Evolutionary conservation across 805 yeast species (phyloP).

Genomic region (Myxozyma sirexii): DNA sequence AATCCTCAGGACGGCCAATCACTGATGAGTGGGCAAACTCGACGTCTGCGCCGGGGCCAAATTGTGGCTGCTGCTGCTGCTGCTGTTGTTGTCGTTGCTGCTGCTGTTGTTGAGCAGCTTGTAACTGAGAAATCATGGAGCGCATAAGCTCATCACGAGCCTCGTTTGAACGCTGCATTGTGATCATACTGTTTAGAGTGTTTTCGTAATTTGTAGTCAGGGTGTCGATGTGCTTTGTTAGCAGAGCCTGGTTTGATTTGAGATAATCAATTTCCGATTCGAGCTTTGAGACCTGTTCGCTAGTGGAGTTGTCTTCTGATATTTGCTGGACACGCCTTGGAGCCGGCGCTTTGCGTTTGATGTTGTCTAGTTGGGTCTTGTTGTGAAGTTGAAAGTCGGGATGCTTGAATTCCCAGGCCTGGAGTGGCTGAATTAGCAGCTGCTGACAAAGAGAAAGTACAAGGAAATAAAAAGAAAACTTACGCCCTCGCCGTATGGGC

Average conservation of each 20-base stretch:
- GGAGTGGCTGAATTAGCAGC: too few species aligned
- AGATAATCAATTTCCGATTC: conserved; percentile 34
- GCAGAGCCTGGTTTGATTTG: conserved; percentile 19
- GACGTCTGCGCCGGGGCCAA: conserved; percentile 22
- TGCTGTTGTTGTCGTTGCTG: conserved; percentile 1
- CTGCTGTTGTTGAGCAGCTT: conserved; percentile 10
- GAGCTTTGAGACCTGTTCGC: conserved; percentile 29
- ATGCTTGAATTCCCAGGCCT: conserved; percentile 94
- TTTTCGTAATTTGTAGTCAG: conserved; percentile 27
- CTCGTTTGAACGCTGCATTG: conserved; percentile 36
- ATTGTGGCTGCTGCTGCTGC: neutral
- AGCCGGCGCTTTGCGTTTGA: conserved; percentile 51
- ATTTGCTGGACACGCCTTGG: conserved; percentile 24
- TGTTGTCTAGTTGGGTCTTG: conserved; percentile 77
- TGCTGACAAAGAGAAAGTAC: neutral
- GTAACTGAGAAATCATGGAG: conserved; percentile 26
- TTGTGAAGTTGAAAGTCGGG: conserved; percentile 82
- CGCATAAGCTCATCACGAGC: conserved; percentile 35
- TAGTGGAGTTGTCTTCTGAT: conserved; percentile 12
- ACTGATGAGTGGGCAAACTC: conserved; percentile 21
- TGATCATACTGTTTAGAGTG: conserved; percentile 27
- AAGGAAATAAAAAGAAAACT: conserved; percentile 3
- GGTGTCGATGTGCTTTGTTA: conserved; percentile 30
- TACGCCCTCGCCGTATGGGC: conserved; percentile 62
- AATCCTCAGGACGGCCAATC: conserved; percentile 25